A percentile compares a stretch with the other conserved stretches of the same genome.
phyloP scores from a whole-genome alignment of 2,329 filamentous ascomycete species.

The Trichoderma cornu-damae region DNA sequence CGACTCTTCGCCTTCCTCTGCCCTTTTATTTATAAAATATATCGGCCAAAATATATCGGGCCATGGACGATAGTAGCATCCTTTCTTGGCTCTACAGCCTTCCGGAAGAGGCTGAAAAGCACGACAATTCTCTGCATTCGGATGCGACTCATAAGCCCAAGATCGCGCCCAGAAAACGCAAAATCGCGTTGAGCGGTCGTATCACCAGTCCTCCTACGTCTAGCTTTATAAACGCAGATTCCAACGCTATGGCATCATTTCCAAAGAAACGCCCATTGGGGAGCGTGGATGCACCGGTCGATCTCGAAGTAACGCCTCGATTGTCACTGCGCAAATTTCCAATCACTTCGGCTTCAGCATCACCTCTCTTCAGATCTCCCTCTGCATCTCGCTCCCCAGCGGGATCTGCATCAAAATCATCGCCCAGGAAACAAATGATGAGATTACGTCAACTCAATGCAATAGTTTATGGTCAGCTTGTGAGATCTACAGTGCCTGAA shows the following conservation, averaged over 20 bases:
- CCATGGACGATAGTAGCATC: background rate
- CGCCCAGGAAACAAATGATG: background rate
- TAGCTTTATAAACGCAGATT: background rate
- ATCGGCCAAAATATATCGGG: no score
- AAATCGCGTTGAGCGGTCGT: background rate
- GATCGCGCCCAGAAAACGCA: background rate
- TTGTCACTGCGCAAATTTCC: background rate
- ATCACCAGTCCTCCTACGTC: background rate
- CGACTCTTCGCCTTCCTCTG: no score
- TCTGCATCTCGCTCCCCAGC: background rate
- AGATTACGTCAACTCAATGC: background rate
- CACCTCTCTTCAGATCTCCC: background rate
- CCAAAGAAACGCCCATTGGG: background rate
- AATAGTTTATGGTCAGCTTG: background rate
- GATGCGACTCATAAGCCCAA: background rate
- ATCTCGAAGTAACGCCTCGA: background rate
- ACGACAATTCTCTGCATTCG: background rate
- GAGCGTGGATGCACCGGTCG: background rate
- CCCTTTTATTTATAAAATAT: background rate
- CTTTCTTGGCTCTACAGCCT: background rate
- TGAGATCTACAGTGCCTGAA: background rate
- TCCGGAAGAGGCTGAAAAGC: background rate
- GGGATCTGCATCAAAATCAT: no score
- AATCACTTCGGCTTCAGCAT: background rate
- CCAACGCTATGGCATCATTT: background rate